Percentiles rank a stretch among this genome's conserved stretches.
phyloP scores from a whole-genome alignment of 768 basidiomycete species.

The Hirschioporus abietinus region DNA sequence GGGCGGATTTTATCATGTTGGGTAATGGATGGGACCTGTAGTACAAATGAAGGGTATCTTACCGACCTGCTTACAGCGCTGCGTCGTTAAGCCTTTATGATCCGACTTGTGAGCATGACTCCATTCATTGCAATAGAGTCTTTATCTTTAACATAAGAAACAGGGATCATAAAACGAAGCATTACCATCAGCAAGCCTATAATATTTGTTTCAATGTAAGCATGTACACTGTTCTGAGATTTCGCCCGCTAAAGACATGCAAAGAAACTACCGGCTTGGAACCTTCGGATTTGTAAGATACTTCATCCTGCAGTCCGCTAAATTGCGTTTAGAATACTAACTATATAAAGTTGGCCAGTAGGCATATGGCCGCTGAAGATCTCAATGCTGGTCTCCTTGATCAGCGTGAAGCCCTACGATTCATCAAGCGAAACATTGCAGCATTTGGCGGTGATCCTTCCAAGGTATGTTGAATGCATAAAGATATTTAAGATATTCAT shows the following conservation, averaged over 20 bases:
- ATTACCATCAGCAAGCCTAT: constrained; percentile 30
- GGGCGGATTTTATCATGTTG: constrained; percentile 46
- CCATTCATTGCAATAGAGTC: background rate
- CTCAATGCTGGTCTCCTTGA: constrained; percentile 31
- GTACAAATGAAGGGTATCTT: constrained; percentile 7
- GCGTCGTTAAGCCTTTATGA: constrained; percentile 37
- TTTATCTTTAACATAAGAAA: background rate
- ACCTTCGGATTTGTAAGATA: constrained; percentile 14
- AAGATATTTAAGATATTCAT: background rate
- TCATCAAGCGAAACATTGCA: constrained; percentile 32
- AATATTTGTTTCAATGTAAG: constrained; percentile 15
- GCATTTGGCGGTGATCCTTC: constrained; percentile 31
- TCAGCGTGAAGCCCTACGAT: constrained; percentile 28
- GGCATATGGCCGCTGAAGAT: constrained; percentile 3
- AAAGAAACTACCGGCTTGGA: constrained; percentile 16
- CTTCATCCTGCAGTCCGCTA: background rate
- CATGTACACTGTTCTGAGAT: constrained; percentile 39
- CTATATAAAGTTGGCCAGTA: constrained; percentile 10
- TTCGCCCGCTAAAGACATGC: constrained; percentile 56
- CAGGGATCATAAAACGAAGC: constrained; percentile 45
- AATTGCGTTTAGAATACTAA: constrained; percentile 14
- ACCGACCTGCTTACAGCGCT: constrained; percentile 33
- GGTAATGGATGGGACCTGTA: constrained; percentile 38
- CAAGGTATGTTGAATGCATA: constrained; percentile 29
- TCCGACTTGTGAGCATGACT: constrained; percentile 37